phyloP scores from a whole-genome alignment of 371 early-diverging fungal genomes.

The Vairimorpha apis region DNA sequence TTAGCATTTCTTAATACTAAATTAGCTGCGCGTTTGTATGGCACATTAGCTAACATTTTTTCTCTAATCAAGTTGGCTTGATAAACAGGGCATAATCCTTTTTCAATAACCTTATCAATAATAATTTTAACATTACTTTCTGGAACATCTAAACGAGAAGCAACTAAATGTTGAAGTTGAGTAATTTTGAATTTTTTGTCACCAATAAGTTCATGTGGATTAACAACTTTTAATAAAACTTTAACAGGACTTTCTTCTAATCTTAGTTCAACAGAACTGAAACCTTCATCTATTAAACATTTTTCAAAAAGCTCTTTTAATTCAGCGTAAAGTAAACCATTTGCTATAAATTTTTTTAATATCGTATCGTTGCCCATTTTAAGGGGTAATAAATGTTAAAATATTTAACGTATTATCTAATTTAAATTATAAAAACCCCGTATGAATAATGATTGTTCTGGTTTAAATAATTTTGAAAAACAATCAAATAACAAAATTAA shows the following conservation, averaged over 20 bases:
- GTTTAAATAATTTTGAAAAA: neutral
- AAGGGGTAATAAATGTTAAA: slow-evolving; percentile 22
- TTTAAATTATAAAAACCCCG: neutral
- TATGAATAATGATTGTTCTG: neutral
- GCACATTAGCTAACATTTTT: slow-evolving; percentile 89
- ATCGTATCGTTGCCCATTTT: slow-evolving; percentile 27
- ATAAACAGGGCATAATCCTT: slow-evolving; percentile 94
- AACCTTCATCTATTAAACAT: slow-evolving; percentile 70
- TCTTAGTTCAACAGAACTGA: slow-evolving; percentile 94
- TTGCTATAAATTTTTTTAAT: slow-evolving; percentile 44
- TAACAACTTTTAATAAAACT: slow-evolving; percentile 95
- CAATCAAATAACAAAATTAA: neutral
- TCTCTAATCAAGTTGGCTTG: slow-evolving; percentile 94
- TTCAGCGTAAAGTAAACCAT: slow-evolving; percentile 62
- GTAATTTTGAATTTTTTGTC: slow-evolving; percentile 95
- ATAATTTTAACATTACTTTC: slow-evolving; percentile 90
- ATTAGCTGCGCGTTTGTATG: slow-evolving; percentile 86
- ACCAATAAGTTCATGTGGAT: slow-evolving; percentile 91
- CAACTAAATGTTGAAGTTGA: slow-evolving; percentile 89
- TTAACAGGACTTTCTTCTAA: slow-evolving; percentile 90
- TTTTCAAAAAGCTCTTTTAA: slow-evolving; percentile 66
- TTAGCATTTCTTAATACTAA: slow-evolving; percentile 94
- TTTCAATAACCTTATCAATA: slow-evolving; percentile 92
- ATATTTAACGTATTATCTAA: no score
- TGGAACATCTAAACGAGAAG: slow-evolving; percentile 95